Evolutionary conservation across 129 eudicot species (phyloP), one percentile per base, ranked within the genome.

Genomic region (Heracleum sosnowskyi): DNA sequence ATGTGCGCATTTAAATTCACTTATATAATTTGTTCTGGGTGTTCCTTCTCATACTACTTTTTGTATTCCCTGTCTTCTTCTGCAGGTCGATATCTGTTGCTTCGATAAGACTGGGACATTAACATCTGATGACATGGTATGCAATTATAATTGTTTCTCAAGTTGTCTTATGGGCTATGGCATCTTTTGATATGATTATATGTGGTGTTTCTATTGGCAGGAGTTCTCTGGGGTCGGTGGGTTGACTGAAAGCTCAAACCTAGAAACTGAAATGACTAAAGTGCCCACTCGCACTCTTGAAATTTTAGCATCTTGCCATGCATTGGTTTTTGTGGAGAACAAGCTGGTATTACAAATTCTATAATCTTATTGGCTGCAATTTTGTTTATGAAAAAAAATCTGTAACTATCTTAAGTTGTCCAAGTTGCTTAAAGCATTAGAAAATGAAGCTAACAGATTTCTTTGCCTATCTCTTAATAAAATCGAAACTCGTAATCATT

Each of bases 61-160:
- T 29, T 44, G 11, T 44, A 9, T 75, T 18, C 63, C 66, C 47
- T n/a, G n/a, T n/a, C 6, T 5, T 16, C 7, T 72, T 85, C 69
- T 73, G 77, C 89, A 95, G 99, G 99, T 95, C 82, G 99, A 95
- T 85, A 95, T 95, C 68, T 95, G 97, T 64, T 95, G 99, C 82
- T 95, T 95, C 73, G 99, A 95, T 84, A 95, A 95, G 86, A 95
- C 96, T 20, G 99, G 99, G 51, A 95, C 99, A 24, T 82, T 95
- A 47, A 92, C 99, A 64, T 95, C 99, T 70, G 99, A 95, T 92
- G 99, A 95, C 91, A 92, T 95, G 97, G 98, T 95, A 83, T 45
- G 81, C 42, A 74, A 28, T 10, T 79, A 78, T 37, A 80, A 3
- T 79, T 22, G n/a, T 17, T 46, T 29, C 69, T 77, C 34, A 12